phyloP scores from a whole-genome alignment of 768 basidiomycete genomes.

The Tulasnella sp. region DNA sequence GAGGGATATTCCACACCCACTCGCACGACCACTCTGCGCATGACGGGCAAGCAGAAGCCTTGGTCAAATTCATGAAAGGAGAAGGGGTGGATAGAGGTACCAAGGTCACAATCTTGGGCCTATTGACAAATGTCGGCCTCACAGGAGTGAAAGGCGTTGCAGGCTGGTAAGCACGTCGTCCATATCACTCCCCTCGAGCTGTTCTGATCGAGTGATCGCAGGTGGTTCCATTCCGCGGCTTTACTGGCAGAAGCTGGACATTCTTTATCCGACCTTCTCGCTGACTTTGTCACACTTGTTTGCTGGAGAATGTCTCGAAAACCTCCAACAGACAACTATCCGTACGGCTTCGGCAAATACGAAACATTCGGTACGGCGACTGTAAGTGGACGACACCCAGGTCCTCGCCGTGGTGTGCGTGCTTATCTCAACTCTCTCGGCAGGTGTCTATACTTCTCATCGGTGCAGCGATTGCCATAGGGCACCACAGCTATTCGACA shows the following conservation, averaged over 20 bases:
- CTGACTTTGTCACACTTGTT: constrained; percentile 83
- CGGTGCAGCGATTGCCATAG: constrained; percentile 59
- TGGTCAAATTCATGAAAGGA: constrained; percentile 30
- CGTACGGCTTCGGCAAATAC: constrained; percentile 83
- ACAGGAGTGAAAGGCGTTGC: constrained; percentile 78
- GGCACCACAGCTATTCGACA: constrained; percentile 81
- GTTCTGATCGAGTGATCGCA: background rate
- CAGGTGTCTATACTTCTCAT: constrained; percentile 68
- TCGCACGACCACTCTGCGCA: constrained; percentile 35
- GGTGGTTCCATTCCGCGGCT: constrained; percentile 65
- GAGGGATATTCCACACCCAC: constrained; percentile 40
- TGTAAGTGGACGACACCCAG: constrained; percentile 20
- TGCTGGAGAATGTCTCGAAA: constrained; percentile 78
- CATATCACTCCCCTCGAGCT: background rate
- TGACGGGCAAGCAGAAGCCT: constrained; percentile 16
- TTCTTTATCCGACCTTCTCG: constrained; percentile 67
- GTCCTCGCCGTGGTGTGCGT: background rate
- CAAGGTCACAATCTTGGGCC: constrained; percentile 73
- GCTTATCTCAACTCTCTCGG: background rate
- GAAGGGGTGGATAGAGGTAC: constrained; percentile 51
- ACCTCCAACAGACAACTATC: constrained; percentile 69
- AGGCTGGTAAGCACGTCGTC: constrained; percentile 54
- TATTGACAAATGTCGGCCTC: constrained; percentile 69
- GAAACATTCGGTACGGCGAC: constrained; percentile 91
- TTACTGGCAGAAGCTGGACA: constrained; percentile 92